Percentiles rank a stretch among this genome's conserved stretches.
phyloP scores from a whole-genome alignment of 169 alveolate species.

The Condylostoma magnum region DNA sequence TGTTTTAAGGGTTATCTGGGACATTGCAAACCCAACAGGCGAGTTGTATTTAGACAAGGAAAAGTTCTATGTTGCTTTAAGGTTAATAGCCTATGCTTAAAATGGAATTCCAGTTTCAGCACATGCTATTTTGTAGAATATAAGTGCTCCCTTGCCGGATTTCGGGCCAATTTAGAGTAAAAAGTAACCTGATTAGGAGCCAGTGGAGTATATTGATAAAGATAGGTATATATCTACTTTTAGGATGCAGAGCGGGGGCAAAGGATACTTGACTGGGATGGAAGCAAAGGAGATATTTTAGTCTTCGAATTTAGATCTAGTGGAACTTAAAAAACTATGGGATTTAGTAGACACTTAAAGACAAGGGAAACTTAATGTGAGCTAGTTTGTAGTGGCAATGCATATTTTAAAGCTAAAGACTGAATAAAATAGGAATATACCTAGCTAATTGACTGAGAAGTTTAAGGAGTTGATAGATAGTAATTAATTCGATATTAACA shows the following conservation, averaged over 20 bases:
- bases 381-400: conserved; percentile 34
- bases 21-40: conserved; percentile 60
- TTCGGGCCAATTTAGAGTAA: background rate
- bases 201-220: conserved; percentile 1
- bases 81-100: conserved; percentile 88
- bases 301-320: background rate
- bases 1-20: conserved; percentile 70
- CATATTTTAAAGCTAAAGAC: conserved; percentile 20
- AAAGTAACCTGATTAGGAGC: background rate
- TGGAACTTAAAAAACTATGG: conserved; percentile 25
- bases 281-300: conserved; percentile 24
- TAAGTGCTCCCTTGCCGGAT: conserved; percentile 17
- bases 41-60: conserved; percentile 73
- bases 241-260: background rate
- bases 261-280: conserved; percentile 24
- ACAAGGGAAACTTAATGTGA: conserved; percentile 17
- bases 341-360: conserved; percentile 16
- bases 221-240: background rate
- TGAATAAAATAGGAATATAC: too few relatives aligned
- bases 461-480: too few relatives aligned
- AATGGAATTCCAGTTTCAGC: conserved; percentile 68
- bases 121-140: conserved; percentile 35
- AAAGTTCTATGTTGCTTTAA: conserved; percentile 80
- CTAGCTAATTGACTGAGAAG: too few relatives aligned
- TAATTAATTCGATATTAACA: too few relatives aligned